Evolutionary conservation across 2,329 filamentous ascomycete genomes (phyloP).

Genomic region (Paradendryphiella salina): DNA sequence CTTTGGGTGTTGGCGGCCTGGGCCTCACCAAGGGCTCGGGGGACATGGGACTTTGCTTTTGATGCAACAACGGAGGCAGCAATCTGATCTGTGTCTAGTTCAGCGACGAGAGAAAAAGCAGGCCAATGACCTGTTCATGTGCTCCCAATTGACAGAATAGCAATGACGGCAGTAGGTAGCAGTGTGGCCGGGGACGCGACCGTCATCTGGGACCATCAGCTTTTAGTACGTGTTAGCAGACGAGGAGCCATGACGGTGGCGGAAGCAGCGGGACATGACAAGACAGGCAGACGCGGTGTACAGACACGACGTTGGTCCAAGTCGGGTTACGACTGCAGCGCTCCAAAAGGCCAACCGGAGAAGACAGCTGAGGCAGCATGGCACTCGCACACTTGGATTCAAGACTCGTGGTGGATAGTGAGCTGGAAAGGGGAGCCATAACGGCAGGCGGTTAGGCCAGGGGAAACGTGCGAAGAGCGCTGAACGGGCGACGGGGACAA

Average conservation of each 20-base stretch:
- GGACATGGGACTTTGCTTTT: not conserved
- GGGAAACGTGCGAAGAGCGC: slow-evolving; percentile 11
- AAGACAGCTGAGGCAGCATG: not conserved
- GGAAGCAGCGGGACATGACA: slow-evolving; percentile 16
- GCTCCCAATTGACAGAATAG: not conserved
- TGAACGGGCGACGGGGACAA: slow-evolving; percentile 9
- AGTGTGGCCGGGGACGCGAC: not conserved
- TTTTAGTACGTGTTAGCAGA: not conserved
- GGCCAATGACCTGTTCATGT: not conserved
- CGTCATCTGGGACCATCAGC: too few relatives aligned
- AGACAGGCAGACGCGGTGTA: slow-evolving; percentile 12
- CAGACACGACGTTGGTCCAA: slow-evolving; percentile 11
- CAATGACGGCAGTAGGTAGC: not conserved
- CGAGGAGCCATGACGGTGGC: not conserved
- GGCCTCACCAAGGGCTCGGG: not conserved
- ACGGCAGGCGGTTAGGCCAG: slow-evolving; percentile 28
- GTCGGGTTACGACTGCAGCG: not conserved
- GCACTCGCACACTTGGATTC: not conserved
- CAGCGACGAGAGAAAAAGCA: slow-evolving; percentile 1
- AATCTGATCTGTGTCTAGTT: not conserved
- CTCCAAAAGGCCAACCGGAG: not conserved
- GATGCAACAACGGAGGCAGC: not conserved
- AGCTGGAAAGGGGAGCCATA: slow-evolving; percentile 18
- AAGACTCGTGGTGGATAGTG: not conserved
- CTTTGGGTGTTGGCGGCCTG: not conserved